phyloP scores from a whole-genome alignment of 225 moss, liverwort and hornwort species.

The Antitrichia curtipendula region DNA sequence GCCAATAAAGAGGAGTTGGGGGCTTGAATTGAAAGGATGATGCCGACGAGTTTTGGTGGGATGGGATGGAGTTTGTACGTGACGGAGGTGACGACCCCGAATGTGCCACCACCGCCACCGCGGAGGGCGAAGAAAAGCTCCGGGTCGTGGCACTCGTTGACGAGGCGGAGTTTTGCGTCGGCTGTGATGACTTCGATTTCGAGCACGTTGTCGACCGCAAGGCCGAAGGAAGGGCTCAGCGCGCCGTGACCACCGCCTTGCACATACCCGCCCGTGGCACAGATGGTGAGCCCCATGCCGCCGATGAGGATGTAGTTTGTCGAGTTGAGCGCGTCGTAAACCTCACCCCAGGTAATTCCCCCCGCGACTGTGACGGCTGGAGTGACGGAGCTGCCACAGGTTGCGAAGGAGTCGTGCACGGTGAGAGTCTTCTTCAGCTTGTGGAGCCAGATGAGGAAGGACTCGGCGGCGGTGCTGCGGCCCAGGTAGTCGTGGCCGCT shows the following conservation, averaged over 20 bases:
- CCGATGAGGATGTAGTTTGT: background rate
- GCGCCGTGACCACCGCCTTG: conserved; percentile 17
- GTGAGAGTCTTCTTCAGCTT: conserved; percentile 2
- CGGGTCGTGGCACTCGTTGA: background rate
- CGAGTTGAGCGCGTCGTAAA: background rate
- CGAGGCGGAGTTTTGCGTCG: background rate
- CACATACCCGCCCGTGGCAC: background rate
- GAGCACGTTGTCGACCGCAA: background rate
- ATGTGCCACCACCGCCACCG: conserved; percentile 2
- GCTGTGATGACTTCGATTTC: conserved; percentile 1
- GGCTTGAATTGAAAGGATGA: background rate
- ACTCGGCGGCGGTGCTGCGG: background rate
- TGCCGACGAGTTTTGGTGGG: background rate
- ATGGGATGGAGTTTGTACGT: background rate
- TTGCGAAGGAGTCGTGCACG: background rate
- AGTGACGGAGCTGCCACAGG: background rate
- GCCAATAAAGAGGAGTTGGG: background rate
- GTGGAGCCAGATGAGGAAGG: conserved; percentile 17
- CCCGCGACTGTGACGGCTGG: background rate
- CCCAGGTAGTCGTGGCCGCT: conserved; percentile 2
- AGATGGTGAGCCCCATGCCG: background rate
- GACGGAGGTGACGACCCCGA: conserved; percentile 1
- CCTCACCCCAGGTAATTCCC: background rate
- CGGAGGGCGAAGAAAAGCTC: conserved; percentile 1
- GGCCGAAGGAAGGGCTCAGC: background rate